Base-by-base conservation (phyloP, 1,284 basidiomycete genomes). In the Meira nashicola region DNA sequence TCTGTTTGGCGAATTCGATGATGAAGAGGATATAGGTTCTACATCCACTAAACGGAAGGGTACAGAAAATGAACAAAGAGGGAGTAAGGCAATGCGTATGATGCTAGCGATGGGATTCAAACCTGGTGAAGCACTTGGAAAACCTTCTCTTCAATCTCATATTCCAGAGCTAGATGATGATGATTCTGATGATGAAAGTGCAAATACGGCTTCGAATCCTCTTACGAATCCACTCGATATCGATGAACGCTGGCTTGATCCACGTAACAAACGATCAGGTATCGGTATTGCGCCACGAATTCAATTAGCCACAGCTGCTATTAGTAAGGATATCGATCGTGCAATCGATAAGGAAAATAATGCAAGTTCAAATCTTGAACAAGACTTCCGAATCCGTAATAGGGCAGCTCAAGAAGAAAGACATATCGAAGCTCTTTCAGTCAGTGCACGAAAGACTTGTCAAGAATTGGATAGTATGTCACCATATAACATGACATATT, bases 21-120 rank as follows among this genome's bases (percentile, higher is more conserved):
- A 48, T 3, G 46, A 23, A 19, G 37, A 53, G 6, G 51, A 17
- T 2, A 48, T 6, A 3, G 21, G 2, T 14, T 48, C 46, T 3
- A 25, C 14, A n/a, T 48, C 21, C 12, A 33, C 3, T 8, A 33
- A 33, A 33, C 3, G 28, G 28, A 33, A 33, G 28, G 28, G 8
- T 8, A 8, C 28, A 2, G 53, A 39, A 15, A 54, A 33, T 8
- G 51, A 17, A 15, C 25, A 54, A 25, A 21, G 8, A 17, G 39
- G 54, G 21, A 63, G 52, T 50, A 59, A 59, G 37, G 61, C 61
- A 23, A 28, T 59, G 52, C 21, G 39, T 43, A 56, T 59, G 61
- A 63, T 63, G 61, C 14, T 41, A 19, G n/a, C 19, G 14, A 59
- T 63, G 61, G 61, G 61, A 12, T 63, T 55, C 46, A 41, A 51